Conservation (phyloP, 805 yeast genomes). For the Spathaspora hagerdaliae region DNA sequence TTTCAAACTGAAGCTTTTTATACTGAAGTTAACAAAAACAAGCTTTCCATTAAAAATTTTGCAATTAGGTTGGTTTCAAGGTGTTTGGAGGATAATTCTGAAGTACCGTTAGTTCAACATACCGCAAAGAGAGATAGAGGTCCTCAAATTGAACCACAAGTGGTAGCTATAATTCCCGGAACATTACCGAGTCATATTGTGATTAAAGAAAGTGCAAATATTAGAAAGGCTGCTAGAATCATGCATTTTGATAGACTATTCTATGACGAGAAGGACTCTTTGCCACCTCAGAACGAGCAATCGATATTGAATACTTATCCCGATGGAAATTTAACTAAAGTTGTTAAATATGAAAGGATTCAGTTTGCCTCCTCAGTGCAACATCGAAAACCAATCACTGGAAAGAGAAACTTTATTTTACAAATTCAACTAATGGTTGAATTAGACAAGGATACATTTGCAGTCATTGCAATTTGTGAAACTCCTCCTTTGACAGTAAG, state of each 20-base stretch:
- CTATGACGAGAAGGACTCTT: slow-evolving; percentile 27
- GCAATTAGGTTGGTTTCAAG: slow-evolving; percentile 50
- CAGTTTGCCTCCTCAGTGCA: slow-evolving; percentile 60
- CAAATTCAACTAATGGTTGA: slow-evolving; percentile 50
- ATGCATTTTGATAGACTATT: slow-evolving; percentile 50
- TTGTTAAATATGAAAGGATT: slow-evolving; percentile 65
- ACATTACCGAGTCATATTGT: slow-evolving; percentile 52
- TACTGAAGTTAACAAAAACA: slow-evolving; percentile 21
- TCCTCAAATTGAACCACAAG: slow-evolving; percentile 59
- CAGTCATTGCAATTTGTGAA: slow-evolving; percentile 40
- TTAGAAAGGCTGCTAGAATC: slow-evolving; percentile 51
- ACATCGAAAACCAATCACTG: slow-evolving; percentile 39
- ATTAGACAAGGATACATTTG: slow-evolving; percentile 24
- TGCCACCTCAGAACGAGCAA: not conserved
- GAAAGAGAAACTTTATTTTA: slow-evolving; percentile 46
- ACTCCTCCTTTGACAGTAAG: slow-evolving; percentile 60
- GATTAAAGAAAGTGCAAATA: slow-evolving; percentile 58
- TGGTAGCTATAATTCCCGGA: slow-evolving; percentile 54
- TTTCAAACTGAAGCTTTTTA: slow-evolving; percentile 20
- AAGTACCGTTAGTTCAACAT: slow-evolving; percentile 56
- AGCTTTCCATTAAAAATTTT: slow-evolving; percentile 32
- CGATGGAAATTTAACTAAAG: slow-evolving; percentile 44
- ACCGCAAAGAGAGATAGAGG: slow-evolving; percentile 74
- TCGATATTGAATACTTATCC: slow-evolving; percentile 45
- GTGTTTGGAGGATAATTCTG: slow-evolving; percentile 47